phyloP scores from a whole-genome alignment of 148 eudicot species.

The Amaranthus cruentus region DNA sequence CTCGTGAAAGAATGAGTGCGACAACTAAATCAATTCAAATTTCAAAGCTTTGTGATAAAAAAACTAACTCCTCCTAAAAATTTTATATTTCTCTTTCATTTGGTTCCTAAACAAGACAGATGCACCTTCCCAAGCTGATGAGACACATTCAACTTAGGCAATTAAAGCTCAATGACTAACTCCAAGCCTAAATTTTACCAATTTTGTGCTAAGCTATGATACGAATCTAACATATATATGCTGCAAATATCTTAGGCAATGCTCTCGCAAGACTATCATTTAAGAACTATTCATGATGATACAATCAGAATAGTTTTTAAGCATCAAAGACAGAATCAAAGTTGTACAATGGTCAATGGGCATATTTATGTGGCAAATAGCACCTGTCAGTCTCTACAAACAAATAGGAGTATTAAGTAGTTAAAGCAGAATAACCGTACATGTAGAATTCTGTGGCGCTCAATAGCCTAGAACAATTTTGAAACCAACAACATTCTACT shows the following conservation, averaged over 20 bases:
- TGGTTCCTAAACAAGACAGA: neutral
- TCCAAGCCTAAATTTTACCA: neutral
- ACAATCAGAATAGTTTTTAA: neutral
- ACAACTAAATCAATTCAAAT: neutral
- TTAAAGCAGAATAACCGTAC: neutral
- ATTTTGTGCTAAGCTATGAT: neutral
- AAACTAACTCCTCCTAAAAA: neutral
- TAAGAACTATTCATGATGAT: neutral
- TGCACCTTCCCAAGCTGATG: neutral
- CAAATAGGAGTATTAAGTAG: neutral
- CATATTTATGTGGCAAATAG: neutral
- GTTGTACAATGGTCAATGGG: neutral
- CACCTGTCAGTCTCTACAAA: neutral
- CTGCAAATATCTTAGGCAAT: neutral
- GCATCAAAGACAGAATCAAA: neutral
- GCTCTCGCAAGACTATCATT: neutral
- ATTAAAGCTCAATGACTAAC: neutral
- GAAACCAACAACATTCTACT: neutral
- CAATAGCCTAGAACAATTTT: neutral
- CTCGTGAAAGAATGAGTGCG: conserved; percentile 5
- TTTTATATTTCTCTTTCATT: neutral
- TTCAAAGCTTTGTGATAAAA: neutral
- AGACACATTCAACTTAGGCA: neutral
- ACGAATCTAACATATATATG: neutral
- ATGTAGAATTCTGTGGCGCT: neutral